These are phyloP conservation scores for Eutrema yunnanense DNA, from an alignment of 345 rosid species.

Conservation along the genomic window DNA sequence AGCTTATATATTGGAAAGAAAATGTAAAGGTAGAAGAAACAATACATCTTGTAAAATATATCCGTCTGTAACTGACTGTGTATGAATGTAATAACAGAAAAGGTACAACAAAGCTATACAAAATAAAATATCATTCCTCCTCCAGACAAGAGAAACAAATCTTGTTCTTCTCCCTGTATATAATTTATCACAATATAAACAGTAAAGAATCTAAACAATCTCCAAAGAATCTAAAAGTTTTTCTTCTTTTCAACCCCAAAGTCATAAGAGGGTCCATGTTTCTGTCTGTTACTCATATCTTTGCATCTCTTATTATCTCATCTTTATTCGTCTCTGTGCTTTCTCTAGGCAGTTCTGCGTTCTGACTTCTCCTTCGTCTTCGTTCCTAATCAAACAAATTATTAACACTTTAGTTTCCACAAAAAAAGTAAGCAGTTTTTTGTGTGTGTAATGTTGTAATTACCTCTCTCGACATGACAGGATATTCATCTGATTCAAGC, in stretches of 20 bases:
- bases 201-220: conserved; percentile 26
- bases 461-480: conserved; percentile 75
- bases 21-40: not conserved
- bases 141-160: conserved; percentile 11
- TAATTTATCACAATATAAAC: conserved; percentile 15
- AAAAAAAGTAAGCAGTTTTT: not conserved
- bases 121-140: not conserved
- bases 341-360: conserved; percentile 38
- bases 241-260: not conserved
- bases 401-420: not conserved
- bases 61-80: not conserved
- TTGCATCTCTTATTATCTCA: conserved; percentile 27
- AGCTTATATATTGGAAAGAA: not conserved
- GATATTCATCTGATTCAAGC: conserved; percentile 94
- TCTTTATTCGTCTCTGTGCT: conserved; percentile 43
- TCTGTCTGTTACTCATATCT: conserved; percentile 11
- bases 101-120: conserved; percentile 26
- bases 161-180: conserved; percentile 3
- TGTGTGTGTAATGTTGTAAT: not conserved
- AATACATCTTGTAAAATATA: not conserved
- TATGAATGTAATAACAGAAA: not conserved
- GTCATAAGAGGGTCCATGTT: conserved; percentile 4
- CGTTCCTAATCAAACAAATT: conserved; percentile 46
- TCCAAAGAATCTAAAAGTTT: conserved; percentile 12
- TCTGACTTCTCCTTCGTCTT: conserved; percentile 56